Percentiles rank a stretch among this genome's conserved stretches.
phyloP scores from a whole-genome alignment of 1,139 yeast genomes.

The Diutina pseudorugosa region DNA sequence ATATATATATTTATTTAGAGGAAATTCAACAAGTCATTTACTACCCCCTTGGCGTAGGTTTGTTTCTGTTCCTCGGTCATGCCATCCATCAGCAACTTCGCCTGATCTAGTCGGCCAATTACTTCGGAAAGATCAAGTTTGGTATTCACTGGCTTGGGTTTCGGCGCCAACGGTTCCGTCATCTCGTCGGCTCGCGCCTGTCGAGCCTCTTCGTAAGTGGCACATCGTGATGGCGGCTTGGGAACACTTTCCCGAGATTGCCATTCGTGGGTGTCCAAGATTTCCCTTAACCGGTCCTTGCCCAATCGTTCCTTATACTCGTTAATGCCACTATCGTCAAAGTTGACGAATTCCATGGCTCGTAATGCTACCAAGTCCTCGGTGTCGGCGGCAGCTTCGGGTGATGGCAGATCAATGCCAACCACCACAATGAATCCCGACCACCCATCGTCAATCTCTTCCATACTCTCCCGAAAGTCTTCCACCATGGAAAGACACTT shows the following conservation, averaged over 20 bases:
- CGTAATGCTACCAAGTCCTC: slow-evolving; percentile 8
- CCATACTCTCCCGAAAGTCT: slow-evolving; percentile 1
- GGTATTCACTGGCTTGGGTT: background rate
- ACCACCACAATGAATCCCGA: slow-evolving; percentile 8
- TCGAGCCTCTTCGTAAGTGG: slow-evolving; percentile 17
- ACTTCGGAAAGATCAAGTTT: slow-evolving; percentile 17
- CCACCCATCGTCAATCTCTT: slow-evolving; percentile 5
- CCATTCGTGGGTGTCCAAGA: slow-evolving; percentile 33
- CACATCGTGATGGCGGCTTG: background rate
- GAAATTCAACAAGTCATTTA: slow-evolving; percentile 27
- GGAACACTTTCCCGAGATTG: background rate
- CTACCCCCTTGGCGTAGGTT: slow-evolving; percentile 20
- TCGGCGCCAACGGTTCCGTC: background rate
- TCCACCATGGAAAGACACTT: background rate
- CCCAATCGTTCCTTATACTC: slow-evolving; percentile 7
- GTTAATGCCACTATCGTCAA: slow-evolving; percentile 7
- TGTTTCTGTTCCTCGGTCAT: slow-evolving; percentile 17
- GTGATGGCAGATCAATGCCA: slow-evolving; percentile 2
- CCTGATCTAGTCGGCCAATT: slow-evolving; percentile 19
- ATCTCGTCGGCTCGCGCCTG: slow-evolving; percentile 11
- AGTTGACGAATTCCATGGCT: slow-evolving; percentile 10
- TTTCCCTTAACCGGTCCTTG: slow-evolving; percentile 21
- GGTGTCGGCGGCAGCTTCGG: background rate
- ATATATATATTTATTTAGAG: slow-evolving; percentile 11
- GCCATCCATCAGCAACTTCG: slow-evolving; percentile 16